These are phyloP conservation scores for Nicotiana undulata DNA, from an alignment of 257 asterid species.

Conservation along the genomic window DNA sequence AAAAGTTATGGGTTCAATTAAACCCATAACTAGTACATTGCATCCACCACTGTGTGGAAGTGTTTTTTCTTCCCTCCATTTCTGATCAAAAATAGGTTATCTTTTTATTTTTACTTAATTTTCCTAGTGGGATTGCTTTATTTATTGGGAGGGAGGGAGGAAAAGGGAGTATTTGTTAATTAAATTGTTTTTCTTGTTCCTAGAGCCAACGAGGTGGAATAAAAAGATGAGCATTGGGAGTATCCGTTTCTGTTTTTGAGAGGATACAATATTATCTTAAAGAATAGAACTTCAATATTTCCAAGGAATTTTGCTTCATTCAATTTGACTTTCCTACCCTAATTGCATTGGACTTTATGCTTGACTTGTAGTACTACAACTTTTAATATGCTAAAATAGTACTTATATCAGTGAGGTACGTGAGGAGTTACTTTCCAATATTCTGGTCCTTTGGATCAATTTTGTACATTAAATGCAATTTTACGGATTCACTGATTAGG, in stretches of 20 bases:
- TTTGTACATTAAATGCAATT: background rate
- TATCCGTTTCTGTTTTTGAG: conserved; percentile 1
- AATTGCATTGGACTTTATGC: background rate
- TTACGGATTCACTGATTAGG: background rate
- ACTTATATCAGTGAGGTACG: background rate
- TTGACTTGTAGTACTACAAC: background rate
- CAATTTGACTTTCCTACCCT: background rate
- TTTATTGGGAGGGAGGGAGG: background rate
- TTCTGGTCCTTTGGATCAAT: background rate
- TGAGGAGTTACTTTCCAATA: background rate
- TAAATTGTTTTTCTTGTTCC: background rate
- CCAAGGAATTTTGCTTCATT: background rate
- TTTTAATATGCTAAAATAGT: too few relatives aligned
- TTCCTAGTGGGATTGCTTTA: background rate
- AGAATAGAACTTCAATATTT: background rate
- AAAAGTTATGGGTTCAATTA: too few relatives aligned
- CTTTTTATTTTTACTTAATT: background rate
- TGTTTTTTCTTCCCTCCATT: too few relatives aligned
- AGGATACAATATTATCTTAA: background rate
- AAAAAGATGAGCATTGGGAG: conserved; percentile 9
- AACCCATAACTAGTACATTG: too few relatives aligned
- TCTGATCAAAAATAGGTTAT: too few relatives aligned
- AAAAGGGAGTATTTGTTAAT: background rate
- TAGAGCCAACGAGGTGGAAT: conserved; percentile 10
- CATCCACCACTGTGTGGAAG: too few relatives aligned